Evolutionary conservation across 2,329 filamentous ascomycete genomes (phyloP).

Genomic region (Nemania bipapillata): DNA sequence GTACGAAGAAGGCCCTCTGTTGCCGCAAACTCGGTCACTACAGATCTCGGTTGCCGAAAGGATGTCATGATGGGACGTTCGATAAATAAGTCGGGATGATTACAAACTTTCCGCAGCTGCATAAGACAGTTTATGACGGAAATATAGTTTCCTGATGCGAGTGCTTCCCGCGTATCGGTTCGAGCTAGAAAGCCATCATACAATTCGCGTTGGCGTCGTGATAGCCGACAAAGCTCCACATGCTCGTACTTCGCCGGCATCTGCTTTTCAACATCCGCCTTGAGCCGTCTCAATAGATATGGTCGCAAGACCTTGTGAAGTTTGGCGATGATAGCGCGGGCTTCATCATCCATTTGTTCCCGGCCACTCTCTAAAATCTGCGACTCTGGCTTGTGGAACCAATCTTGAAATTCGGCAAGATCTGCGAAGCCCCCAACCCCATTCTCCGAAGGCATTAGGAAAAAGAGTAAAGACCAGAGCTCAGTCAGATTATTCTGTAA

Average conservation of each 20-base stretch:
- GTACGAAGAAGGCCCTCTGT: conserved; percentile 77
- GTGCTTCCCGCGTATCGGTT: conserved; percentile 85
- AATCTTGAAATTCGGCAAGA: conserved; percentile 93
- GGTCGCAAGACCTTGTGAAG: conserved; percentile 93
- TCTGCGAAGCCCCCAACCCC: conserved; percentile 91
- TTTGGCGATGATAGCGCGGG: conserved; percentile 88
- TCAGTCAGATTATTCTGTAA: conserved; percentile 97
- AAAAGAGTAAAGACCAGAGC: conserved; percentile 95
- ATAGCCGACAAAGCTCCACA: conserved; percentile 93
- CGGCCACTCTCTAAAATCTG: conserved; percentile 95
- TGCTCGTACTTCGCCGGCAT: conserved; percentile 99
- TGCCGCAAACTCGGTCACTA: conserved; percentile 76
- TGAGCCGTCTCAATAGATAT: conserved; percentile 88
- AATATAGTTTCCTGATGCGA: conserved; percentile 93
- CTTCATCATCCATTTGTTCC: conserved; percentile 93
- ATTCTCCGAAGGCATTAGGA: conserved; percentile 90
- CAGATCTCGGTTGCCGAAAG: conserved; percentile 87
- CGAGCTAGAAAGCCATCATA: conserved; percentile 97
- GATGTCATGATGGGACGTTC: conserved; percentile 97
- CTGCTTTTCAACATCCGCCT: conserved; percentile 97
- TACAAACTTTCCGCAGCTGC: conserved; percentile 97
- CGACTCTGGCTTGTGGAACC: conserved; percentile 93
- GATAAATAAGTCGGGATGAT: conserved; percentile 96
- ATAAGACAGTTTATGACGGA: conserved; percentile 98
- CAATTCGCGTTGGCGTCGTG: conserved; percentile 91